Evolutionary conservation across 2,329 filamentous ascomycete genomes (phyloP), one percentile per base, ranked within the genome.

Genomic region (Colletotrichum echinochloae): DNA sequence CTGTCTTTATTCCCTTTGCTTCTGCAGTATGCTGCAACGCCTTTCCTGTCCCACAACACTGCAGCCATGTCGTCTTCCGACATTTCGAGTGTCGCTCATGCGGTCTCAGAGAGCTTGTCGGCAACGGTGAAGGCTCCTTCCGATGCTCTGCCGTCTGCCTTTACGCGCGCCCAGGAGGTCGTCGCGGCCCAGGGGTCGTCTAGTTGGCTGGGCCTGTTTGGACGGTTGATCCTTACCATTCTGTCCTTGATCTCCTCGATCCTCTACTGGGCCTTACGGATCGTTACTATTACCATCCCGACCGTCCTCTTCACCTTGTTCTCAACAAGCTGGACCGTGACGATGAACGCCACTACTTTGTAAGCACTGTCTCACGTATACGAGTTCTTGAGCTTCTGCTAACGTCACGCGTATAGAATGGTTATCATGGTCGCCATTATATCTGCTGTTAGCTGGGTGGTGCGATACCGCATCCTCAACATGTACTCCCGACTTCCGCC

Each of bases 311-410:
- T 97, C 79, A 93, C 91, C 7, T 85, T 97, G 72, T 94, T 97
- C 78, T 97, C 94, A 7, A 95, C 94, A 73, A 98, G 93, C 80
- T 85, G 97, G 84, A 99, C 96, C 0, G 94, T 99, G 78, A 99
- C 96, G 14, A 97, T 99, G 95, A 98, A 98, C 79, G 95, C 96
- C 75, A 98, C 95, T 26, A 99, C 96, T 23, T 82, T 99, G 90
- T 97, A 89, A 78, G 90, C 59, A 56, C 57, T 46, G 60, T 60
- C 55, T 5, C 30, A n/a, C 18, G 35, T 18, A 9, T 30, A 20
- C n/a, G n/a, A 18, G 37, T n/a, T 1, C 14, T 14, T 23, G 39
- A 75, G 66, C 30, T 52, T 30, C 61, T 64, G 41, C 73, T 77
- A 73, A 75, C 72, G 61, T 16, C 44, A 33, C 5, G 30, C 41